Base-by-base conservation (phyloP, 2,329 filamentous ascomycete species). In the Pseudocercospora pini-densiflorae region DNA sequence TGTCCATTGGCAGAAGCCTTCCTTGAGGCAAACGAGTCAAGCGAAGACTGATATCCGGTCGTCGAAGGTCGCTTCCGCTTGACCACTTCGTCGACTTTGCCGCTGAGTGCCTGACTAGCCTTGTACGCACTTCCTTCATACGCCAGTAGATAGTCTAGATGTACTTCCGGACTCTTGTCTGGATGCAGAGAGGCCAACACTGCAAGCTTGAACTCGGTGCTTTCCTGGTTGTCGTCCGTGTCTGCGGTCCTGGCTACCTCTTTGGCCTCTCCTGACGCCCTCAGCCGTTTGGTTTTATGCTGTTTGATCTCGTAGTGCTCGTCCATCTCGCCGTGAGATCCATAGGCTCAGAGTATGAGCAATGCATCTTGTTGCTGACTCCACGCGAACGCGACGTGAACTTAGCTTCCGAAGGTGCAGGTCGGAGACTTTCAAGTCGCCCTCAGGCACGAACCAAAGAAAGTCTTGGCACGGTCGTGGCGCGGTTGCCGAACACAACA, bases 121-220 rank as follows among this genome's bases (percentile, higher is more conserved):
- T 84, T 80, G 21, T 89, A 81, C 0, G 97, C 90, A 0, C 88
- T 92, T 0, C 95, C 95, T 29, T 94, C 87, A 66, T 92, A 89
- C 0, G 88, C 89, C 0, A 97, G 82, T 0, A 98, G 83, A 5
- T 93, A 82, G 70, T 98, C 94, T 0, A 99, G 85, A 0, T 97
- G 82, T 0, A 85, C 82, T 40, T 90, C 87, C 55, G 91, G 88
- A 7, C 88, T 84, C 3, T 89, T 70, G 0, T 82, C 76, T 0
- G 92, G 88, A 70, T 93, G 86, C 0, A 97, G 80, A 0, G 95
- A 98, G 1, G 90, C 87, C 2, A 99, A 82, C 1, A 97, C 82
- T 1, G 93, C 93, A 14, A 99, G 81, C 75, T 97, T 98, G 73
- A 96, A 84, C 69, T 98, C 95, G 0, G 95, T 99, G 1, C 91